Percentiles rank a stretch among this genome's conserved stretches.
phyloP scores from a whole-genome alignment of 2,329 filamentous ascomycete species.

The Diplodia seriata region DNA sequence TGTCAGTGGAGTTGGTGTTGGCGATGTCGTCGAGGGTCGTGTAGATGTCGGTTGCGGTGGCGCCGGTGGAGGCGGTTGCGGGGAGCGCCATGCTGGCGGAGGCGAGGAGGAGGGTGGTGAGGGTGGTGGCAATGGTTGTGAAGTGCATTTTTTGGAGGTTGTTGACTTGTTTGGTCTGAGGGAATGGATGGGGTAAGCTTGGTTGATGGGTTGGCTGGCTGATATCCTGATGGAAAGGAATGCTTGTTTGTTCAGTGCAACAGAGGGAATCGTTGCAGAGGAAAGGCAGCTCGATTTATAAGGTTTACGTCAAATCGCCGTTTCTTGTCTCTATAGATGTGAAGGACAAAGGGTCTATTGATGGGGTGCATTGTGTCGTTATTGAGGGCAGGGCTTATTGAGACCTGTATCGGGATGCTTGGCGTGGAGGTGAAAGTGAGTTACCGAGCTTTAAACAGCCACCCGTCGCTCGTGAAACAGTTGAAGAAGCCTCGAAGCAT shows the following conservation, averaged over 20 bases:
- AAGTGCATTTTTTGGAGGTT: neutral
- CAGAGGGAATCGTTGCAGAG: neutral
- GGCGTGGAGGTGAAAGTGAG: constrained; percentile 4
- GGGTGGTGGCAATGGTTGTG: neutral
- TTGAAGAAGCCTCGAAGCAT: neutral
- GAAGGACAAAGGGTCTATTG: constrained; percentile 12
- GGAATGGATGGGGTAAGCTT: constrained; percentile 12
- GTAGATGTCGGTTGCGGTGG: neutral
- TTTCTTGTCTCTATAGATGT: neutral
- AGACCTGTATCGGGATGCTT: constrained; percentile 24
- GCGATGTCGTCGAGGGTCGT: neutral
- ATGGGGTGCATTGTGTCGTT: neutral
- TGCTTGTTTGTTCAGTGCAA: neutral
- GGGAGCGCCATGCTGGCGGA: neutral
- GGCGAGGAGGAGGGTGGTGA: constrained; percentile 3
- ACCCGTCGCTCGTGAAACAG: neutral
- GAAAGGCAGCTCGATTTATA: neutral
- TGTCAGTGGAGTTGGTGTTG: neutral
- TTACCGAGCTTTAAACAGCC: neutral
- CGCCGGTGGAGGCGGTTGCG: neutral
- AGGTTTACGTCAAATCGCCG: neutral
- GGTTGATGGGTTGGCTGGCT: neutral
- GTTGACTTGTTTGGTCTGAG: neutral
- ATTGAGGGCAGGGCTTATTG: constrained; percentile 13
- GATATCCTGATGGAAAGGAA: neutral